A percentile compares a stretch with the other conserved stretches of the same genome.
phyloP scores from a whole-genome alignment of 1,139 yeast genomes.

The Magnusiomyces suaveolens region DNA sequence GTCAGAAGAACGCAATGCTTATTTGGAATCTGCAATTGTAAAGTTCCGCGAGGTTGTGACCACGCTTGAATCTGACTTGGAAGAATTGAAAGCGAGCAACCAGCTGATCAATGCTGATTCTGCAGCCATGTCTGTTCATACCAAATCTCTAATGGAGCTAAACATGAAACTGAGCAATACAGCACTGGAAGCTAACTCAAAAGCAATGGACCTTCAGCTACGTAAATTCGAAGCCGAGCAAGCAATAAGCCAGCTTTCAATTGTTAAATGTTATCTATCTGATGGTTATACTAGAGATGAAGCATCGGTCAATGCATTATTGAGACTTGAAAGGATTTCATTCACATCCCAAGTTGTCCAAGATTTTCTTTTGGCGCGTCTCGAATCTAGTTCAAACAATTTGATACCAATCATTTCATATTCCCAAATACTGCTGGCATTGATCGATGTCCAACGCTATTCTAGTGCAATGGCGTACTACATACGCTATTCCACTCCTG shows the following conservation, averaged over 20 bases:
- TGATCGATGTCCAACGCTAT: conserved; percentile 17
- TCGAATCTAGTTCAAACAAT: conserved; percentile 7
- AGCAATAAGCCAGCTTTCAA: conserved; percentile 26
- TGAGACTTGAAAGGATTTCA: conserved; percentile 17
- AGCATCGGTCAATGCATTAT: conserved; percentile 17
- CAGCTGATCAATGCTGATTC: conserved; percentile 17
- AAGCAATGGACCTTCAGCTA: conserved; percentile 26
- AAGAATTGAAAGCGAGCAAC: conserved; percentile 19
- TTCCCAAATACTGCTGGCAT: conserved; percentile 14
- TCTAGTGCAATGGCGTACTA: conserved; percentile 13
- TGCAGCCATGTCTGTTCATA: conserved; percentile 17
- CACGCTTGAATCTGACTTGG: conserved; percentile 27
- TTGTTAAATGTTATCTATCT: conserved; percentile 20
- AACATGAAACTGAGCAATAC: conserved; percentile 24
- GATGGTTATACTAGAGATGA: conserved; percentile 21
- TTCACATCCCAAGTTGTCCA: conserved; percentile 14
- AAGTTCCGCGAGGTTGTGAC: conserved; percentile 29
- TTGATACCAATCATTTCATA: conserved; percentile 12
- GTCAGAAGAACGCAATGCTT: conserved; percentile 32
- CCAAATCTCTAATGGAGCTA: conserved; percentile 23
- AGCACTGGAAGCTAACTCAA: conserved; percentile 20
- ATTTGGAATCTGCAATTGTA: conserved; percentile 28
- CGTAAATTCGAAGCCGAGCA: conserved; percentile 24
- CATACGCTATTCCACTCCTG: conserved; percentile 16
- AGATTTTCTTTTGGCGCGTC: conserved; percentile 14